phyloP scores from a whole-genome alignment of 805 yeast genomes.

The Kuraishia borneana region DNA sequence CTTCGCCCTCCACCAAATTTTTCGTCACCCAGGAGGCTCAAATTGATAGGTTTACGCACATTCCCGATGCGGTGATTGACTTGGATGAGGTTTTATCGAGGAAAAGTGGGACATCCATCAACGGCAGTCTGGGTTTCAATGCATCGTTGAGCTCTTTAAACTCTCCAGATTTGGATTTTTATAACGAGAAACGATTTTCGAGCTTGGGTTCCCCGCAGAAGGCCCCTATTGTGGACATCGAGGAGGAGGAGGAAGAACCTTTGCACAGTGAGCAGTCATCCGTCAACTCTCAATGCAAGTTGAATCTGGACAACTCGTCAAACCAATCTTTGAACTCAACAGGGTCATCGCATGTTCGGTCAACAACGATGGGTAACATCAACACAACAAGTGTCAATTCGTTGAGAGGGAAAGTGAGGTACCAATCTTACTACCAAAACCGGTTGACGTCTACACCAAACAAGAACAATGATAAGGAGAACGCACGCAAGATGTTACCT shows the following conservation, averaged over 20 bases:
- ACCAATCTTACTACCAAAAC: conserved; percentile 19
- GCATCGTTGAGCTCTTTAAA: too few species aligned
- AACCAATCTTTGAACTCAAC: conserved; percentile 14
- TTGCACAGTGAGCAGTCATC: conserved; percentile 1
- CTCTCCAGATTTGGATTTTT: conserved; percentile 2
- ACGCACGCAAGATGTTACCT: conserved; percentile 5
- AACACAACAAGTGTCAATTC: conserved; percentile 3
- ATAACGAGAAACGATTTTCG: neutral
- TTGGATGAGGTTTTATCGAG: conserved; percentile 10
- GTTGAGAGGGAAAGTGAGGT: conserved; percentile 8
- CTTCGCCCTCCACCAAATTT: conserved; percentile 9
- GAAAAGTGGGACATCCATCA: neutral
- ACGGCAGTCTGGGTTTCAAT: neutral
- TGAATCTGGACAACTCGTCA: conserved; percentile 11
- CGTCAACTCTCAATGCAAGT: neutral
- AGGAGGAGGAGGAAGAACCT: conserved; percentile 2
- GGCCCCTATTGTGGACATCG: neutral
- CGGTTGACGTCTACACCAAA: conserved; percentile 6
- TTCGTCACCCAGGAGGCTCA: conserved; percentile 21
- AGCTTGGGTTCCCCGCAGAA: conserved; percentile 1
- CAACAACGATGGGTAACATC: too few species aligned
- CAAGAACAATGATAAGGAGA: conserved; percentile 5
- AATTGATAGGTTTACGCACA: conserved; percentile 13
- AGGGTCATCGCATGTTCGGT: too few species aligned
- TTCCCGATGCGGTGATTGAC: conserved; percentile 22